Base-by-base conservation (phyloP, 1,139 yeast genomes). In the Pichia sp. region DNA sequence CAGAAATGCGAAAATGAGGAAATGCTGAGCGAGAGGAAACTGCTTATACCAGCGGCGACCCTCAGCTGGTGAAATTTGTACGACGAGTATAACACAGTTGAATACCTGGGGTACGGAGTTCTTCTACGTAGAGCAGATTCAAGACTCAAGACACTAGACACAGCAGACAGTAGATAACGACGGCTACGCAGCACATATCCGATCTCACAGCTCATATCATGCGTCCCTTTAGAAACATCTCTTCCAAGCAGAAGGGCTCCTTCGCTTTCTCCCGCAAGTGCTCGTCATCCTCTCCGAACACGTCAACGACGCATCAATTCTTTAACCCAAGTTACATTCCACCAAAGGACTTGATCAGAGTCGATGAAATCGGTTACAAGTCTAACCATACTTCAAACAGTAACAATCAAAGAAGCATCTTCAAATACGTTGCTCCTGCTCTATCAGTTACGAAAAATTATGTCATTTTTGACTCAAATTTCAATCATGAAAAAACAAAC, bases 251-350 rank as follows among this genome's bases (percentile, higher is more conserved):
- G 13, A 23, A 29, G 11, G 37, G 41, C 12, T 38, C 45, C 1
- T 39, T 43, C 12, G 38, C 45, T 2, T 43, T 47, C 18, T 39
- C 50, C 11, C 39, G 45, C 25, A 43, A 42, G 18, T 45, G 41
- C 3, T 44, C 48, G 5, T 31, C 43, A 9, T 31, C 45, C 3
- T 10, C 33, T 10, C 23, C 45, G 5, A 32, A 32, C 15, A 27
- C 27, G 20, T 9, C 20, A 8, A 37, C 44, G 13, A 33, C 46
- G 7, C 56, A 50, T 27, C 56, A 57, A 14, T 56, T 56, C 38
- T 56, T 56, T 44, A 47, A 50, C 18, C 60, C 60, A 10, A 50
- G 56, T 5, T 56, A 56, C 37, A 40, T 44, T 8, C 40, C 46
- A 9, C 52, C 55, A 22, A 45, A 44, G 22, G 58, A 53, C 14